Evolutionary conservation across 352 stramenopile species (phyloP).

Genomic region (Phytophthora nicotianae): DNA sequence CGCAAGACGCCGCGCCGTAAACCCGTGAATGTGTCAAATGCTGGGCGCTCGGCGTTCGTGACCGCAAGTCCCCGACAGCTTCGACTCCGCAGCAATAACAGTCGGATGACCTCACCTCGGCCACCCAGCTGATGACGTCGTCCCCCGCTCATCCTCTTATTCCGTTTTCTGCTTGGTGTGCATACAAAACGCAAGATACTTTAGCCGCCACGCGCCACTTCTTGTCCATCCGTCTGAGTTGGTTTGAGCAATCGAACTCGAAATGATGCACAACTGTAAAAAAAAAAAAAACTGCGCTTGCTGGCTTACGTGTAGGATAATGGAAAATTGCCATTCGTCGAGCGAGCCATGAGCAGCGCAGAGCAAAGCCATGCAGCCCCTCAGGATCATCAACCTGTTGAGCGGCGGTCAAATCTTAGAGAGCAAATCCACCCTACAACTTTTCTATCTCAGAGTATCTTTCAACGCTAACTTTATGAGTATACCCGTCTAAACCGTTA

Average conservation of each 20-base stretch:
- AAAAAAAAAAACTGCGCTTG: background rate
- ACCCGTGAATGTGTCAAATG: slow-evolving; percentile 47
- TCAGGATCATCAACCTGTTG: slow-evolving; percentile 29
- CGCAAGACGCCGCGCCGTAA: slow-evolving; percentile 59
- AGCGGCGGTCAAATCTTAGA: slow-evolving; percentile 8
- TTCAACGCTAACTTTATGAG: background rate
- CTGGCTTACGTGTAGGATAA: too few relatives aligned
- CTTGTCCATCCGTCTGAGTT: background rate
- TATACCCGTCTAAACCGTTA: slow-evolving; percentile 15
- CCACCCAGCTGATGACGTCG: slow-evolving; percentile 1
- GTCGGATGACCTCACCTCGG: slow-evolving; percentile 7
- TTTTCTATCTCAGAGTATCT: background rate
- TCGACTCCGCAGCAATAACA: slow-evolving; percentile 35
- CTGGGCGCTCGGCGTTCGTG: slow-evolving; percentile 40
- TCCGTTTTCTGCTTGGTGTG: slow-evolving; percentile 26
- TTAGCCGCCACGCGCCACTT: background rate
- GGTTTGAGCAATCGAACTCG: slow-evolving; percentile 25
- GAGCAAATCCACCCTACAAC: background rate
- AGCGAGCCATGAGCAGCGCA: background rate
- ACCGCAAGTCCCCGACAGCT: slow-evolving; percentile 48
- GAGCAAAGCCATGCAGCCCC: slow-evolving; percentile 24
- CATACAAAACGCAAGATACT: slow-evolving; percentile 14
- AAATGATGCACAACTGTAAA: background rate
- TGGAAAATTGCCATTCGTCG: too few relatives aligned
- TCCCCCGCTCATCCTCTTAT: slow-evolving; percentile 13